Percentiles rank a stretch among this genome's conserved stretches.
Evolutionary conservation across 2,329 filamentous ascomycete species (phyloP).

Genomic region (Fusarium equiseti): DNA sequence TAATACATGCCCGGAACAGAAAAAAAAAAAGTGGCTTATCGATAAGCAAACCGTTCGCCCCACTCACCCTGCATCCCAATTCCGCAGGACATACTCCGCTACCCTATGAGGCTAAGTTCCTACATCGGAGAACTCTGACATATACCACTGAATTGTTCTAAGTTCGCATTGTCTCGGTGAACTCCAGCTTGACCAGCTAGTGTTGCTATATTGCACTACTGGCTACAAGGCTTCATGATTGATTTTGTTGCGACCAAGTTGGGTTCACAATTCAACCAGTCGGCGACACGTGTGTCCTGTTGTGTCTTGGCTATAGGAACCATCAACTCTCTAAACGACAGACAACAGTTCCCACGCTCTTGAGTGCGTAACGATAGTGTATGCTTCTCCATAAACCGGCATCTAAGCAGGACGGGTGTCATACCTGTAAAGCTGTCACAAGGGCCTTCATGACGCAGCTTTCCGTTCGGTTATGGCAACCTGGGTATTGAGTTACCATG

Average conservation of each 20-base stretch:
- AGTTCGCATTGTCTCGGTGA: background rate
- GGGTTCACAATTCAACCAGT: constrained; percentile 33
- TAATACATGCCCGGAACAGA: constrained; percentile 25
- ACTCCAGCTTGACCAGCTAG: background rate
- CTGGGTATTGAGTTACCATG: constrained; percentile 13
- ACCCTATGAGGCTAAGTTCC: background rate
- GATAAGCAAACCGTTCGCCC: constrained; percentile 43
- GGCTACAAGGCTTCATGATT: background rate
- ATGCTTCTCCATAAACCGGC: background rate
- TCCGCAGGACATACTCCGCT: constrained; percentile 3
- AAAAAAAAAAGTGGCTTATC: constrained; percentile 50
- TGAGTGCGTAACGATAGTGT: constrained; percentile 30
- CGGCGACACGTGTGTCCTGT: constrained; percentile 39
- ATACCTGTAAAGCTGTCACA: constrained; percentile 31
- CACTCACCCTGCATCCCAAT: constrained; percentile 2
- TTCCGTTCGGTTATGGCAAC: constrained; percentile 21
- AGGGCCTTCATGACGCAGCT: constrained; percentile 17
- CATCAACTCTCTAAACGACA: constrained; percentile 4
- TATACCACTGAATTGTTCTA: background rate
- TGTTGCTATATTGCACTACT: background rate
- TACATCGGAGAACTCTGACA: constrained; percentile 7
- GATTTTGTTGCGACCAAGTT: background rate
- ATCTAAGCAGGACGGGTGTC: constrained; percentile 16
- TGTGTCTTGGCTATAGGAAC: constrained; percentile 28
- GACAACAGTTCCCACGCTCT: background rate